Evolutionary conservation across 148 eudicot species (phyloP), one percentile per base, ranked within the genome.

Genomic region (Vaccinium darrowii): DNA sequence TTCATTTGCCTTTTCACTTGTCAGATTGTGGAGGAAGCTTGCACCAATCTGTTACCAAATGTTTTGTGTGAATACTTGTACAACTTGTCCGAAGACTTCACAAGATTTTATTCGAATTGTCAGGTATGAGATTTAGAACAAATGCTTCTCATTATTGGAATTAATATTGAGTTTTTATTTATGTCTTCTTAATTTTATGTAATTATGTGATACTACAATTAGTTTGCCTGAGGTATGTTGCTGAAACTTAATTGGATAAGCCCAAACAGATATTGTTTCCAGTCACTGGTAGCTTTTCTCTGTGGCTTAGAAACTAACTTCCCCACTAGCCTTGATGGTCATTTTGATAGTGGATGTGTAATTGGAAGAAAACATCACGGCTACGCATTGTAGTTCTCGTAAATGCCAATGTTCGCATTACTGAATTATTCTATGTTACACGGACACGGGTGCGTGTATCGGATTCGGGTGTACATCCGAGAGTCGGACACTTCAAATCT

Each of bases 11-110:
- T 33, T 76, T 15, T 56, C 14, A 54, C 84, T 62, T 30, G 51
- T 54, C 91, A 96, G 99, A 33, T 92, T 88, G 99, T 94, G 19
- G 97, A 96, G 85, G 99, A 96, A 57, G 93, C 99, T 69, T 92
- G 93, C 88, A 92, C 88, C 81, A 92, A 84, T 90, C 93, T 96
- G 43, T 89, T 92, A 54, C 98, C 99, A 43, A 93, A 94, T 81
- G 86, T 91, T 36, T 69, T 96, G 83, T 96, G 99, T 47, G 97
- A 94, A 87, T 96, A 92, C 88, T 87, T 96, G 53, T 96, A 93
- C 83, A 88, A 87, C 84, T 84, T 96, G 52, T 96, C 99, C 2
- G 98, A 92, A 80, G 84, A 74, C 75, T 93, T 93, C 93, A 89
- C 97, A 5, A 85, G 81, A 81, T 93, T 96, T 82, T 94, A 94